phyloP scores from a whole-genome alignment of 2,329 filamentous ascomycete species.

The Trichoderma aggressivum region DNA sequence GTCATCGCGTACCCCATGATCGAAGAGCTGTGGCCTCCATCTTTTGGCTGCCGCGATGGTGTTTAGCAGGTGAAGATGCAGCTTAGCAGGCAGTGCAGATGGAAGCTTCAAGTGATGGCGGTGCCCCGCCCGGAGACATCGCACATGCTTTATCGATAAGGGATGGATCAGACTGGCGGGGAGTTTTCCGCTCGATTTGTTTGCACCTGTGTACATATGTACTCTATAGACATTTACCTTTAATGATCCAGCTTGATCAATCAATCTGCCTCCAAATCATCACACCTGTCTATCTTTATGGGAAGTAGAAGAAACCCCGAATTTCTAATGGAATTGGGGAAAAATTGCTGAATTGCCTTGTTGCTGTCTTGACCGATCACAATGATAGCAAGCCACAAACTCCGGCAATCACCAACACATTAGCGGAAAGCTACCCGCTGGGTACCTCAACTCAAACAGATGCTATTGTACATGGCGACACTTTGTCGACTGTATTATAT shows the following conservation, averaged over 20 bases:
- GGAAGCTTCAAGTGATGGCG: not conserved
- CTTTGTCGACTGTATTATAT: not conserved
- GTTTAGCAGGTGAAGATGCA: conserved; percentile 3
- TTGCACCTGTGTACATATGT: not conserved
- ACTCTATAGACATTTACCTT: not conserved
- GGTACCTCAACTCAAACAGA: not conserved
- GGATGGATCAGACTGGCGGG: not conserved
- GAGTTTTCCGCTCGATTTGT: not conserved
- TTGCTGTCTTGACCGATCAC: not conserved
- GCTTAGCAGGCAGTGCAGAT: not conserved
- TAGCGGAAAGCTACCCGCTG: too few relatives aligned
- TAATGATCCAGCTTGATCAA: not conserved
- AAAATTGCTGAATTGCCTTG: not conserved
- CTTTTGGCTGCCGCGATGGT: conserved; percentile 1
- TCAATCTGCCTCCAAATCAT: not conserved
- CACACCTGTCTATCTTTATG: not conserved
- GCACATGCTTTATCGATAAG: conserved; percentile 9
- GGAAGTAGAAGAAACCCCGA: rapidly evolving
- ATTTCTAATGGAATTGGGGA: not conserved
- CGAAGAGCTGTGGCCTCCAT: conserved; percentile 29
- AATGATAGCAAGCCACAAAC: not conserved
- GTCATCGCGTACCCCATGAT: conserved; percentile 27
- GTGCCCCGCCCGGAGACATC: conserved; percentile 13
- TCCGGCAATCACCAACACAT: not conserved
- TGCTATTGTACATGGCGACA: not conserved